Percentiles rank a stretch among this genome's conserved stretches.
Conservation (phyloP, 805 yeast genomes). For the Ogataea salicorniae region DNA sequence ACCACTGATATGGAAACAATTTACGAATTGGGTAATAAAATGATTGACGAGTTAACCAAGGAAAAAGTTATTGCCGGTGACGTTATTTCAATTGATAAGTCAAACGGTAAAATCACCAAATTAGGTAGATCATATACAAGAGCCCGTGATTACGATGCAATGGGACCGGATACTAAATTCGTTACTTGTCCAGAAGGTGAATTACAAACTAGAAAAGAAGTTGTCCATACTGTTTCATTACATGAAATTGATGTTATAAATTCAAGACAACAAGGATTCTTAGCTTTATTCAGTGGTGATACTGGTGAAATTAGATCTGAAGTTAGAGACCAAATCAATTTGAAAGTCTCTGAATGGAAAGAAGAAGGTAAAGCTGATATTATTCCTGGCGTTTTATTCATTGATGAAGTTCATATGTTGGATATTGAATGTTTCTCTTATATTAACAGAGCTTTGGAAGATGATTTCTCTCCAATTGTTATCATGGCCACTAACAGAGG, state of each 20-base stretch:
- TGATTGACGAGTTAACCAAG: constrained; percentile 87
- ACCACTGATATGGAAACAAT: constrained; percentile 83
- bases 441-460: constrained; percentile 89
- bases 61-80: constrained; percentile 94
- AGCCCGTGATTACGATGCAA: constrained; percentile 96
- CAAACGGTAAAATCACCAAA: constrained; percentile 94
- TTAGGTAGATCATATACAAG: constrained; percentile 98
- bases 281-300: constrained; percentile 57
- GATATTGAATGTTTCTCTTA: constrained; percentile 96
- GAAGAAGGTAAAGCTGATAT: constrained; percentile 98
- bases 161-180: constrained; percentile 84
- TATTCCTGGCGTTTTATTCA: constrained; percentile 95
- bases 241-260: constrained; percentile 97
- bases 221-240: constrained; percentile 93
- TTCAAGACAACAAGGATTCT: constrained; percentile 81
- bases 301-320: constrained; percentile 92
- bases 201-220: constrained; percentile 95
- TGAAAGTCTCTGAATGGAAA: constrained; percentile 89
- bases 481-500: constrained; percentile 96
- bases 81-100: constrained; percentile 94
- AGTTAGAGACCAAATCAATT: constrained; percentile 53
- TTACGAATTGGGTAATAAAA: constrained; percentile 44
- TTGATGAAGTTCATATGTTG: constrained; percentile 97
- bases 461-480: constrained; percentile 88
- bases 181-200: constrained; percentile 99